These are phyloP conservation scores for Kuraishia cidri DNA, from an alignment of 805 yeast species.

Conservation along the genomic window DNA sequence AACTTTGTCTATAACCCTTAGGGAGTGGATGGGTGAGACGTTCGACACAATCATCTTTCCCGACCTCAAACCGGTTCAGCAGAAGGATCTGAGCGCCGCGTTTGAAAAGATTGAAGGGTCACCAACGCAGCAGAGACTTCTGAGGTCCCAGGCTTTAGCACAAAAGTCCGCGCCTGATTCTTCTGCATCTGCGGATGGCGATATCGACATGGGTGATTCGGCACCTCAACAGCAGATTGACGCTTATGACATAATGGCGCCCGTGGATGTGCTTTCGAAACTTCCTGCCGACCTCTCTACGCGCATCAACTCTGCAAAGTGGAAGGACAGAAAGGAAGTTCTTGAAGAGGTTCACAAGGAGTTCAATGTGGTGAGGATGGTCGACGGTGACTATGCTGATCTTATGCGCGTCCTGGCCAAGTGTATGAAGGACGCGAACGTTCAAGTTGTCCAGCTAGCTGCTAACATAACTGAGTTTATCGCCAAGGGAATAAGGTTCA, in stretches of 20 bases:
- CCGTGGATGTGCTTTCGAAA: conserved; percentile 56
- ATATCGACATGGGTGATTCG: conserved; percentile 13
- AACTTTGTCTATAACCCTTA: conserved; percentile 56
- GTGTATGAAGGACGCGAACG: conserved; percentile 80
- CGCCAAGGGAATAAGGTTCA: conserved; percentile 54
- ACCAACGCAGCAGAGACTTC: conserved; percentile 45
- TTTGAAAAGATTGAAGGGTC: conserved; percentile 38
- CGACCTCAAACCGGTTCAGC: conserved; percentile 84
- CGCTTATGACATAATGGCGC: conserved; percentile 63
- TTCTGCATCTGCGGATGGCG: conserved; percentile 22
- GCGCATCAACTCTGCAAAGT: conserved; percentile 53
- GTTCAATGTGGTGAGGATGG: conserved; percentile 44
- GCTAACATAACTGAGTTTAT: conserved; percentile 55
- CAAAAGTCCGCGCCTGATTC: conserved; percentile 16
- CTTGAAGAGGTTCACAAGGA: conserved; percentile 53
- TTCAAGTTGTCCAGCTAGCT: conserved; percentile 76
- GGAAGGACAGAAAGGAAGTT: conserved; percentile 91
- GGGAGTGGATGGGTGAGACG: conserved; percentile 64
- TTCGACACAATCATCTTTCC: conserved; percentile 53
- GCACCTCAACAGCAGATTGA: conserved; percentile 30
- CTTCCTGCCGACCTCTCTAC: conserved; percentile 55
- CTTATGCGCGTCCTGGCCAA: conserved; percentile 59
- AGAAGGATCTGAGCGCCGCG: conserved; percentile 66
- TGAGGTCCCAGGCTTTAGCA: conserved; percentile 44
- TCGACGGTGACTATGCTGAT: conserved; percentile 54